Conservation (phyloP, 768 basidiomycete species). For the Tulasnella sp. region DNA sequence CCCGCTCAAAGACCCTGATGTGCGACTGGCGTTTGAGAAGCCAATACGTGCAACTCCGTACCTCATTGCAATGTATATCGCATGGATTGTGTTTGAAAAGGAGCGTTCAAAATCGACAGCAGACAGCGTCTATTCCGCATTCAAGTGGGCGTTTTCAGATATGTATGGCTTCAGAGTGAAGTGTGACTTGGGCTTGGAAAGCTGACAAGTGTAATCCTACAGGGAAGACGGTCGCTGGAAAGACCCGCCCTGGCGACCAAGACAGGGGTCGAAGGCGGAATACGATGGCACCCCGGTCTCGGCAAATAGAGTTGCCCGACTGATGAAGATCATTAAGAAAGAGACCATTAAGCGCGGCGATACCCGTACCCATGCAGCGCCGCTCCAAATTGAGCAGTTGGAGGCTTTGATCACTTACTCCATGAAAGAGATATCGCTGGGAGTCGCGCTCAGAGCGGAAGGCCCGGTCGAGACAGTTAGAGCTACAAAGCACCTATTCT, state of each 20-base stretch:
- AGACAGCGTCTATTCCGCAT: background rate
- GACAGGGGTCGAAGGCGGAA: background rate
- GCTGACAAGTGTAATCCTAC: background rate
- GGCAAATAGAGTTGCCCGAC: background rate
- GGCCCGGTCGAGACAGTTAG: background rate
- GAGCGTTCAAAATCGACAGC: background rate
- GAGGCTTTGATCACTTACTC: background rate
- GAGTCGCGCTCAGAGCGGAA: background rate
- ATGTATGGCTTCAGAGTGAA: background rate
- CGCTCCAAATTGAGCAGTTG: background rate
- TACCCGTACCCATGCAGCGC: background rate
- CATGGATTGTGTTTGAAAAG: background rate
- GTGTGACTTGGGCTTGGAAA: background rate
- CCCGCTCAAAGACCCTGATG: background rate
- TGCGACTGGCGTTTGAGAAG: background rate
- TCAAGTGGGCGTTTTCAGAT: background rate
- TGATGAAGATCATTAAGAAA: background rate
- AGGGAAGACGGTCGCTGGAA: background rate
- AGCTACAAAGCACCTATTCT: background rate
- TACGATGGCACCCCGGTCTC: background rate
- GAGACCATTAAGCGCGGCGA: background rate
- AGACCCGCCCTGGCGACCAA: background rate
- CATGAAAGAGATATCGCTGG: background rate
- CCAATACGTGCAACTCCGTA: background rate
- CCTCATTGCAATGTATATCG: background rate